Base-by-base conservation (phyloP, 2,329 filamentous ascomycete species). In the Fusarium avenaceum region DNA sequence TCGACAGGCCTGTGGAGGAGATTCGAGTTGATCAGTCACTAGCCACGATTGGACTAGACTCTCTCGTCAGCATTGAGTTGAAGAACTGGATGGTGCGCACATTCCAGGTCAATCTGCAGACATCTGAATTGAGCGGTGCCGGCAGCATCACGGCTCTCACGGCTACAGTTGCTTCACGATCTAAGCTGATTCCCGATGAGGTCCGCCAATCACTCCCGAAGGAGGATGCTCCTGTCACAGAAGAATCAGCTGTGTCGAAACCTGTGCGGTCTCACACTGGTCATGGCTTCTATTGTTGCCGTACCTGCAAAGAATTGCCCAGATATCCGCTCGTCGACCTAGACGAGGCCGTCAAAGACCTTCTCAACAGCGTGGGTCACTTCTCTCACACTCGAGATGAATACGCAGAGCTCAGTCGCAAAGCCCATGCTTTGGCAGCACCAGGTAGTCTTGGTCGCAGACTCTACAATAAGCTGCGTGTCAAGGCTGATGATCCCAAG, bases 61-160 rank as follows among this genome's bases (percentile, higher is more conserved):
- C 55, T 6, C 40, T 58, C 3, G 55, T 58, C 10, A 58, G 55
- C 2, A 58, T 58, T 15, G 55, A 58, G 32, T n/a, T 58, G 17
- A 58, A 58, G 32, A 58, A 58, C 4, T 58, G 55, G 55, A 58
- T 58, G 55, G 49, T 55, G 11, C 55, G 55, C 22, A 58, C 55
- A 15, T 58, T 58, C 49, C 55, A 58, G 26, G 49, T 58, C 4
- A 58, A 55, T 40, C 33, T 58, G 2, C 55, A 58, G 20, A 58
- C 55, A 26, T 58, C 55, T 0, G 49, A 58, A 19, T 15, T 58
- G 49, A 55, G 55, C 10, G 55, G 49, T 9, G 55, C 55, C 2
- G 55, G 55, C 6, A 58, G 49, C 17, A 58, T 58, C 32, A 55
- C 22, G 0, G 55, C 55, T 10, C 55, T 58, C 17, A 39, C 49